Evolutionary conservation across 306 rosid genomes (phyloP), one percentile per base, ranked within the genome.

Genomic region (Macrotyloma uniflorum): DNA sequence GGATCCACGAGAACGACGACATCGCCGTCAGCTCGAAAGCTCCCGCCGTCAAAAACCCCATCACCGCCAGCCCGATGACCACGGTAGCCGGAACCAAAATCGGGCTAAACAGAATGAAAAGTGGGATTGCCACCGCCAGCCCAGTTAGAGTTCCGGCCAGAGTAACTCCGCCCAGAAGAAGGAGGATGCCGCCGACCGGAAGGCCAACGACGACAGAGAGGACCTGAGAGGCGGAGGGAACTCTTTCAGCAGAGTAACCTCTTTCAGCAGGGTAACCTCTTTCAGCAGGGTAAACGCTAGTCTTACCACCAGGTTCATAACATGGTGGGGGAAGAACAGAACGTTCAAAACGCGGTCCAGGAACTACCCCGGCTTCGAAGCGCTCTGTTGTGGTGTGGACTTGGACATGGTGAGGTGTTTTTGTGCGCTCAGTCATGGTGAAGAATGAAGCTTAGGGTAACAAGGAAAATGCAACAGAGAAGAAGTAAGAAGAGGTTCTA

Each of bases 81-180:
- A 96, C 33, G 24, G 89, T 83, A 4, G 99, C 96, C 4, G 98
- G 99, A 23, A 93, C 91, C 7, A 96, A 72, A n/a, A 96, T 83
- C 0, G 98, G 97, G 58, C 97, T 93, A 82, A 87, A 91, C 69
- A 96, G 75, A 75, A 96, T 32, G 73, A 88, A 93, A 11, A 96
- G 84, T 0, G 99, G 99, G 0, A 88, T 76, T 13, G 86, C 67
- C 0, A 89, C 43, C 0, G 89, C 91, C 30, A 88, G 75, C 11
- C 93, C 94, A 0, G 87, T 63, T 3, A 96, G 28, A 8, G 97
- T 96, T 15, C 86, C 97, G 0, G 83, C 45, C 16, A 96, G 85
- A 0, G 91, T 82, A 30, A 93, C 38, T 8, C 96, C 97, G 0
- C 96, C 83, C 0, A 93, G 79, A 1, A 78, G 76, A 0, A 95